Base-by-base conservation (phyloP, 2,329 filamentous ascomycete species). In the Sarocladium strictum region DNA sequence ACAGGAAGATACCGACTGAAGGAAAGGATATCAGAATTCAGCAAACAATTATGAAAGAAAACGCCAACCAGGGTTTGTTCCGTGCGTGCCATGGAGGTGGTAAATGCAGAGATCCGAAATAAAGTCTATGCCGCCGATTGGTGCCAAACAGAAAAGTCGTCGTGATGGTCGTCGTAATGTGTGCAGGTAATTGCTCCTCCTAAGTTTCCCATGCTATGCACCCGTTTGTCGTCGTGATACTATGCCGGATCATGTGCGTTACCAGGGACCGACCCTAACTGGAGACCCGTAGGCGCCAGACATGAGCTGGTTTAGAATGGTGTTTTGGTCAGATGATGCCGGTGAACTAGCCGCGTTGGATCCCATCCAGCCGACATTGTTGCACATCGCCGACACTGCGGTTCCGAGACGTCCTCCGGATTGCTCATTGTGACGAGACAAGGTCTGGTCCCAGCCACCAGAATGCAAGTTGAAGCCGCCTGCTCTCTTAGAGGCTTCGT, bases 381-480 rank as follows among this genome's bases (percentile, higher is more conserved):
- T 77, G 15, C 83, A 79, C 70, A 97, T 81, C 64, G 91, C 87
- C 54, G 86, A 82, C 58, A 96, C 84, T 33, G 92, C 94, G 41
- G 84, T 81, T 58, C 86, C 84, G 70, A 99, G 80, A 64, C 89
- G 88, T 24, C 90, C 91, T 40, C 87, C 86, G 4, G 90, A 93
- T 60, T 87, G 84, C 60, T 94, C 85, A 66, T 97, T 93, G 73
- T 99, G 94, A 65, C 90, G 90, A 24, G 84, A 77, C 43, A 99
- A 75, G 62, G 85, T 89, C 69, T 94, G 86, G 64, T 97, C 93
- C 94, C 94, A 99, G 56, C 89, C 89, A 53, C 89, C 91, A 47
- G 90, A 89, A 64, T 96, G 89, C 60, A 99, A 67, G 60, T 90
- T 85, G 63, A 97, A 94, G 32, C 94, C 94, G 26, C 90, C 92